These are phyloP conservation scores for Morella rubra DNA, from an alignment of 306 rosid genomes.

Conservation along the genomic window DNA sequence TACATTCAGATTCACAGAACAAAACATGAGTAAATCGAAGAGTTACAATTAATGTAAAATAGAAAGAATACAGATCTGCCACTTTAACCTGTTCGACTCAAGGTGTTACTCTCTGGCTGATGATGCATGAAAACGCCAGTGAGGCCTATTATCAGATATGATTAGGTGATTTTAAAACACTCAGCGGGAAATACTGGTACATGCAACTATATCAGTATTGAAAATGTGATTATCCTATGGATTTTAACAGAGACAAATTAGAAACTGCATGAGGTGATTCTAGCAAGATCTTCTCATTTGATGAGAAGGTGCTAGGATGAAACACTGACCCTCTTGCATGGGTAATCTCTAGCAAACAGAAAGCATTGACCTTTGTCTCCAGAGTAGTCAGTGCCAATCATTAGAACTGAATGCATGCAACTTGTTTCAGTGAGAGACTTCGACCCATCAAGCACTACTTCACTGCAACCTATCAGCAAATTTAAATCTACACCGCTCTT, in stretches of 20 bases:
- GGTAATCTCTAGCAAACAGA: not conserved
- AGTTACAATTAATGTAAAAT: not conserved
- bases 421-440: not conserved
- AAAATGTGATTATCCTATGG: too few species aligned
- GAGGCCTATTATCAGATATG: not conserved
- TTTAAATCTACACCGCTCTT: not conserved
- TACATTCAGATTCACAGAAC: slow-evolving; percentile 14
- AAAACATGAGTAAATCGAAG: not conserved
- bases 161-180: not conserved
- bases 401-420: not conserved
- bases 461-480: not conserved
- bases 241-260: too few species aligned
- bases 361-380: not conserved
- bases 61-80: not conserved
- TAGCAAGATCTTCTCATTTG: too few species aligned
- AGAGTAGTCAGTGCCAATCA: not conserved
- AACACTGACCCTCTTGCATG: not conserved
- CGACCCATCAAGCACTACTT: not conserved
- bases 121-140: not conserved
- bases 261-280: too few species aligned
- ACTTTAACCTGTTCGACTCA: not conserved
- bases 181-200: too few species aligned
- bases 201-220: too few species aligned
- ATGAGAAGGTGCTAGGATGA: too few species aligned
- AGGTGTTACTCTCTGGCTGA: not conserved